Conservation (phyloP, 768 basidiomycete genomes). For the Agaricus subrufescens region DNA sequence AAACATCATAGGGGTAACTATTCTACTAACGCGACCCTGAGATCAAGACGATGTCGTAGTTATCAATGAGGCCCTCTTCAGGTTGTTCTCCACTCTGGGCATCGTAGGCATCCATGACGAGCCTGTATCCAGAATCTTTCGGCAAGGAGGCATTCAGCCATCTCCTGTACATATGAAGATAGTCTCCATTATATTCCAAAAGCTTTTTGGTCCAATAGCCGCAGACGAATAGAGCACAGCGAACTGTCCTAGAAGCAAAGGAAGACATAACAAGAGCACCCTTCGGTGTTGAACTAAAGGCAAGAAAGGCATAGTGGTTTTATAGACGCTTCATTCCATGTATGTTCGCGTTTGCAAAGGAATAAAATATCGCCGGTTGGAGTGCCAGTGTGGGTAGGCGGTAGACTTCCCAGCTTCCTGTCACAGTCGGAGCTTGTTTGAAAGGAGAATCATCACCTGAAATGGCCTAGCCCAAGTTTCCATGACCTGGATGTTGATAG, state of each 20-base stretch:
- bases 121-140: slow-evolving; percentile 21
- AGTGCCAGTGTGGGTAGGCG: no score
- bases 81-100: slow-evolving; percentile 65
- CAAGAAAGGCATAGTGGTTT: no score
- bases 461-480: no score
- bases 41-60: slow-evolving; percentile 69
- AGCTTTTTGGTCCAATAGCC: slow-evolving; percentile 50
- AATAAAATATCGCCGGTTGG: no score
- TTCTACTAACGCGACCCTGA: slow-evolving; percentile 67
- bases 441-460: no score
- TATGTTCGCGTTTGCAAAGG: no score
- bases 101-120: slow-evolving; percentile 58
- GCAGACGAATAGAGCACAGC: slow-evolving; percentile 53
- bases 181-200: slow-evolving; percentile 43
- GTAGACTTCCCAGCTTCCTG: no score
- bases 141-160: slow-evolving; percentile 34
- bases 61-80: slow-evolving; percentile 36
- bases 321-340: no score
- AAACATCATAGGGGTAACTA: no score
- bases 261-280: background rate
- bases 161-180: slow-evolving; percentile 42
- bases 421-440: no score
- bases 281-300: no score
- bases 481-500: no score
- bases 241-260: background rate